Evolutionary conservation across 73 alveolate genomes (phyloP).

Genomic region (Paramecium sonneborni): DNA sequence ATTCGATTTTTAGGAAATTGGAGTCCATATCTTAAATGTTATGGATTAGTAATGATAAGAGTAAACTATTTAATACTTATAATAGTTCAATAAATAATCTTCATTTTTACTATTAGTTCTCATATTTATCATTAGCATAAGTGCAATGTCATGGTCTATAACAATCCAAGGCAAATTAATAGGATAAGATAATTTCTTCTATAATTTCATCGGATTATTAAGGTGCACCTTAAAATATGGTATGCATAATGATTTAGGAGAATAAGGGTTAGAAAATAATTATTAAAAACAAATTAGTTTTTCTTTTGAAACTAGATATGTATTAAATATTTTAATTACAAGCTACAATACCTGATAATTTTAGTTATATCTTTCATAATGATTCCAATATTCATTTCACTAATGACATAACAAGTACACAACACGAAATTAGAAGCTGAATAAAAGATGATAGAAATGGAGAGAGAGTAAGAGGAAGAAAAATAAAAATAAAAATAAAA

Average conservation of each 20-base stretch:
- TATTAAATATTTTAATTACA: not conserved
- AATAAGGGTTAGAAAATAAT: not conserved
- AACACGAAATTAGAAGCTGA: constrained; percentile 32
- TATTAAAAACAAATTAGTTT: not conserved
- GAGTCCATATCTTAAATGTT: constrained; percentile 48
- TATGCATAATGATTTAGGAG: constrained; percentile 27
- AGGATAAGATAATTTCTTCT: not conserved
- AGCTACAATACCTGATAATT: not conserved
- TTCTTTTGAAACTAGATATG: constrained; percentile 42
- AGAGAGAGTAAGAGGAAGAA: not conserved
- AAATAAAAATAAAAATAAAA: not conserved
- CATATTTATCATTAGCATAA: not conserved
- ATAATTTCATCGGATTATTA: constrained; percentile 8
- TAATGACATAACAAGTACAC: constrained; percentile 35
- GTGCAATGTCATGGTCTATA: constrained; percentile 38
- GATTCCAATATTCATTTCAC: constrained; percentile 42
- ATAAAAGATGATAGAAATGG: constrained; percentile 24
- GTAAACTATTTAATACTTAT: not conserved
- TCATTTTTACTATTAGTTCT: constrained; percentile 22
- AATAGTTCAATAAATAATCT: constrained; percentile 47
- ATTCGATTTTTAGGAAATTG: constrained; percentile 46
- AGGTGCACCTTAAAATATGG: constrained; percentile 23
- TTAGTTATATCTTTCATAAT: not conserved
- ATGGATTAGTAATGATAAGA: constrained; percentile 53
- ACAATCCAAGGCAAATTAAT: not conserved